Conservation (phyloP, 768 basidiomycete species). For the Strobilomyces confusus region DNA sequence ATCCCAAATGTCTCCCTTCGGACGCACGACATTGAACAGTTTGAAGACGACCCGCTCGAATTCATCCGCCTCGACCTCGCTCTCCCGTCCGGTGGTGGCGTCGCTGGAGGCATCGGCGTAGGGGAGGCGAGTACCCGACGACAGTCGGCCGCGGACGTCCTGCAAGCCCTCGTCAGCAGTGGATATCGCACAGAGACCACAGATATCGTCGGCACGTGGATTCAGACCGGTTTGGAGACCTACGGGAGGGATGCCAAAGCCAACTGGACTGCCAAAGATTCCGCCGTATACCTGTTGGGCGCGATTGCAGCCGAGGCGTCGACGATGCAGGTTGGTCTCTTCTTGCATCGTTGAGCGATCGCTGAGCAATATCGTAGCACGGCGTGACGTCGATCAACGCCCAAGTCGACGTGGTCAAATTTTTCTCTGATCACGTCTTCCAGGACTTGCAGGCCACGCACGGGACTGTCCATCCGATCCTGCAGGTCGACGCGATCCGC, state of each 20-base stretch:
- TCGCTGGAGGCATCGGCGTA: constrained; percentile 30
- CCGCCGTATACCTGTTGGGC: constrained; percentile 89
- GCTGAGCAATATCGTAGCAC: constrained; percentile 43
- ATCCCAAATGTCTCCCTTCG: constrained; percentile 90
- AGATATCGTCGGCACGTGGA: constrained; percentile 81
- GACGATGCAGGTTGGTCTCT: constrained; percentile 67
- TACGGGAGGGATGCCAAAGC: constrained; percentile 57
- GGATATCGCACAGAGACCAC: constrained; percentile 87
- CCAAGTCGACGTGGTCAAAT: constrained; percentile 89
- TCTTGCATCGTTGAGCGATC: background rate
- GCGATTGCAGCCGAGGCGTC: constrained; percentile 89
- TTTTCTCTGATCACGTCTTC: constrained; percentile 90
- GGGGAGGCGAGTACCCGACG: constrained; percentile 80
- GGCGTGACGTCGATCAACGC: constrained; percentile 93
- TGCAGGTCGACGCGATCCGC: constrained; percentile 95
- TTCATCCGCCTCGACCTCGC: constrained; percentile 87
- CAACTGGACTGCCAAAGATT: constrained; percentile 91
- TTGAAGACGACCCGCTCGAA: constrained; percentile 96
- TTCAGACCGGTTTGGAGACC: constrained; percentile 64
- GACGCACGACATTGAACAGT: constrained; percentile 89
- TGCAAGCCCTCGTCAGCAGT: constrained; percentile 80
- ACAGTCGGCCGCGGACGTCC: constrained; percentile 93
- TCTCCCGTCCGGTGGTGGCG: constrained; percentile 43
- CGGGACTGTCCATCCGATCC: constrained; percentile 75
- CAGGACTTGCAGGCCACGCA: constrained; percentile 73